Evolutionary conservation across 75 land plant species (phyloP).

Genomic region (Larix kaempferi): DNA sequence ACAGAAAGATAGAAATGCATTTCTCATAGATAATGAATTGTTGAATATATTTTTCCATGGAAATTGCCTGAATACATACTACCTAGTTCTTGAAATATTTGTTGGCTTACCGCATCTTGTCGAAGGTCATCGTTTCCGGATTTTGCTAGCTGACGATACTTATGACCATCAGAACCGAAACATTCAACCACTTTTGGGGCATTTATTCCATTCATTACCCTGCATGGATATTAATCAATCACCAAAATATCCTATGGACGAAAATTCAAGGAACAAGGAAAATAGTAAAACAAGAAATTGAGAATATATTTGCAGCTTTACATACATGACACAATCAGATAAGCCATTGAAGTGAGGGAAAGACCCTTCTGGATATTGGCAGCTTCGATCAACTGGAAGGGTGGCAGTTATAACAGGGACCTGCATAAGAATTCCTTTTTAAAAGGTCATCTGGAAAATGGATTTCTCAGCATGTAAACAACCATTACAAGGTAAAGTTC

Average conservation of each 20-base stretch:
- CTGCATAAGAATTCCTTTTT: conserved; percentile 27
- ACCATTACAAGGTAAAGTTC: too few relatives aligned
- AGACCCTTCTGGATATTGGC: conserved; percentile 69
- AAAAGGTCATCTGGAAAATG: neutral
- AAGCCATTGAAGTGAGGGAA: conserved; percentile 86
- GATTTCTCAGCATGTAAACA: neutral
- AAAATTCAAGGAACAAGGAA: neutral
- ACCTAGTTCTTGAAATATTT: neutral
- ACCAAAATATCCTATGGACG: neutral
- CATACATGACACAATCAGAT: conserved; percentile 68
- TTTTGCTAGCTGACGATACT: conserved; percentile 94
- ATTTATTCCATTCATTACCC: conserved; percentile 98
- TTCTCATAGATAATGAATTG: too few relatives aligned
- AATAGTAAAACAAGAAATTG: neutral
- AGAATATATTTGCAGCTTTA: conserved; percentile 7
- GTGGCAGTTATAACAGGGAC: conserved; percentile 93
- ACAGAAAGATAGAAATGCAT: neutral
- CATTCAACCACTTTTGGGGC: conserved; percentile 98
- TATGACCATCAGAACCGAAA: conserved; percentile 84
- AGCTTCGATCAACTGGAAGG: conserved; percentile 74
- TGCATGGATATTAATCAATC: conserved; percentile 20
- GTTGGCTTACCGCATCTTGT: conserved; percentile 93
- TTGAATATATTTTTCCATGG: too few relatives aligned
- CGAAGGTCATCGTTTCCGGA: conserved; percentile 99
- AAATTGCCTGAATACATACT: neutral